Evolutionary conservation across 257 asterid species (phyloP).

Genomic region (Ehretia macrophylla): DNA sequence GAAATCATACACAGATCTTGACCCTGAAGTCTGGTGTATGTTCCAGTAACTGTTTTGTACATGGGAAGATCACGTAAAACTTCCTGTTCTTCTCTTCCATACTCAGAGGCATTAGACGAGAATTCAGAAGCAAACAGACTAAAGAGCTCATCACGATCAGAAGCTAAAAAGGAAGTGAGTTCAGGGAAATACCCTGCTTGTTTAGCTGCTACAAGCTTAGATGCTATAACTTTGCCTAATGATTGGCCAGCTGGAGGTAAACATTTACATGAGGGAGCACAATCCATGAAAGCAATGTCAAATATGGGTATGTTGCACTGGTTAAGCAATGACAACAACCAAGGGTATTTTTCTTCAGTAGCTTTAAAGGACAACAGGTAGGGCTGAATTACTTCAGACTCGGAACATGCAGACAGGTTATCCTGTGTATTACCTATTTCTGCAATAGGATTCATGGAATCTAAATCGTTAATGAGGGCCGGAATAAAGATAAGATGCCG

Average conservation of each 20-base stretch:
- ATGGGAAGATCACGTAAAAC: slow-evolving; percentile 80
- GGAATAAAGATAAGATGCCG: slow-evolving; percentile 75
- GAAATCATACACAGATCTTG: slow-evolving; percentile 74
- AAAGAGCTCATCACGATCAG: slow-evolving; percentile 69
- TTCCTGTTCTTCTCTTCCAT: slow-evolving; percentile 73
- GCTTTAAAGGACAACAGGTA: slow-evolving; percentile 45
- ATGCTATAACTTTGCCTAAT: slow-evolving; percentile 61
- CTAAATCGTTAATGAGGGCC: slow-evolving; percentile 37
- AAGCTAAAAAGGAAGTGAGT: slow-evolving; percentile 47
- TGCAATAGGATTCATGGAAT: slow-evolving; percentile 22
- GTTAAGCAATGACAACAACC: slow-evolving; percentile 77
- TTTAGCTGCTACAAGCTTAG: slow-evolving; percentile 84
- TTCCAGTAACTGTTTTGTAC: slow-evolving; percentile 69
- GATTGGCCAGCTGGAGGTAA: slow-evolving; percentile 68
- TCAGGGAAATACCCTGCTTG: slow-evolving; percentile 73
- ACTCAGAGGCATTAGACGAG: slow-evolving; percentile 42
- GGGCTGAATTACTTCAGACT: slow-evolving; percentile 35
- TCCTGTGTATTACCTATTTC: slow-evolving; percentile 36
- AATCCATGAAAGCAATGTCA: slow-evolving; percentile 76
- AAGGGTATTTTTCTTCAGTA: slow-evolving; percentile 62
- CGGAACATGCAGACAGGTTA: slow-evolving; percentile 35
- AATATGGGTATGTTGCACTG: slow-evolving; percentile 80
- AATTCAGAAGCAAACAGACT: slow-evolving; percentile 70
- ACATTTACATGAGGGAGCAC: slow-evolving; percentile 65
- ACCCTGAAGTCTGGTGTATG: slow-evolving; percentile 54